These are phyloP conservation scores for Fusarium zealandicum DNA, from an alignment of 2,329 filamentous ascomycete species.

Conservation along the genomic window DNA sequence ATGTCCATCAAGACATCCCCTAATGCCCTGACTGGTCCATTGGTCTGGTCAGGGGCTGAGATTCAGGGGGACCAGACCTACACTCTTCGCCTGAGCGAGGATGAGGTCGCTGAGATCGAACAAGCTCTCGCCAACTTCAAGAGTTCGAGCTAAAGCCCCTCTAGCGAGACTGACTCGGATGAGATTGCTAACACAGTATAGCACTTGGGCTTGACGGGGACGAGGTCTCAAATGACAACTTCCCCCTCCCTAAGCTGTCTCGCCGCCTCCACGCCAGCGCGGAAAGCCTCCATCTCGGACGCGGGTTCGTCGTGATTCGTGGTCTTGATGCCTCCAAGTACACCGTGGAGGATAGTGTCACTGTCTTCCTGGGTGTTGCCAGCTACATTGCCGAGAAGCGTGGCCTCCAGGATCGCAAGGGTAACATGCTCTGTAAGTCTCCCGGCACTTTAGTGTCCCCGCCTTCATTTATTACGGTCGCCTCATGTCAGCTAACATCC, in stretches of 20 bases:
- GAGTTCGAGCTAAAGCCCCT: constrained; percentile 22
- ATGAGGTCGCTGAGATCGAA: constrained; percentile 34
- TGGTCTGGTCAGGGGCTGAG: constrained; percentile 39
- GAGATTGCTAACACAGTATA: constrained; percentile 23
- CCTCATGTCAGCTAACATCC: constrained; percentile 18
- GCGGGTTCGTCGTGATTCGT: constrained; percentile 62
- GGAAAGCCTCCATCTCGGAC: constrained; percentile 49
- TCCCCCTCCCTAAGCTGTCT: constrained; percentile 50
- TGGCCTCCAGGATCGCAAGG: constrained; percentile 58
- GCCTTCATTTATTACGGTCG: background rate
- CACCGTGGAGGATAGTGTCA: constrained; percentile 60
- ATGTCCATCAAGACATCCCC: constrained; percentile 11
- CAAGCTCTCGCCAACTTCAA: constrained; percentile 41
- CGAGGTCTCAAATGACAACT: constrained; percentile 43
- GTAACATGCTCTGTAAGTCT: constrained; percentile 55
- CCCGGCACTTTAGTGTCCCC: background rate
- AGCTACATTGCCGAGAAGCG: constrained; percentile 63
- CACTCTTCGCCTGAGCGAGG: constrained; percentile 26
- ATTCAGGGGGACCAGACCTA: constrained; percentile 22
- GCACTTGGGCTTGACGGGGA: constrained; percentile 31
- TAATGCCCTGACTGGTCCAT: constrained; percentile 27
- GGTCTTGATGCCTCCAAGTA: constrained; percentile 59
- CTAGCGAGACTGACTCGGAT: background rate
- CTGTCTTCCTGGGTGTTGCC: constrained; percentile 64
- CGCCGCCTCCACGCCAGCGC: constrained; percentile 46